These are phyloP conservation scores for Microcos paniculata DNA, from an alignment of 345 rosid genomes.

Conservation along the genomic window DNA sequence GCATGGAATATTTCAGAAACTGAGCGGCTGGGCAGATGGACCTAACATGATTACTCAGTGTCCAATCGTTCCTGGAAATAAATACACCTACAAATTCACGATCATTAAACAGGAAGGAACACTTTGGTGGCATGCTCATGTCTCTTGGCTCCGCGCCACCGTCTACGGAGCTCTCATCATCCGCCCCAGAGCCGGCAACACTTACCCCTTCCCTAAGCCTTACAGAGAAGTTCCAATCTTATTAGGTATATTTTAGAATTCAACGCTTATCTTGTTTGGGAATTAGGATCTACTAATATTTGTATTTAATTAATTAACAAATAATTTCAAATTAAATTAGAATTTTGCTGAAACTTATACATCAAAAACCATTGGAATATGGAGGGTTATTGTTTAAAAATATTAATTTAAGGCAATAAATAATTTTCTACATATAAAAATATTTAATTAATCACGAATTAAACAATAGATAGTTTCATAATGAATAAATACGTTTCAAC, in stretches of 20 bases:
- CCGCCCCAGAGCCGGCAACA: conserved; percentile 55
- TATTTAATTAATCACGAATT: too few relatives aligned
- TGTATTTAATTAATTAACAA: too few relatives aligned
- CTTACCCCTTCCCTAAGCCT: conserved; percentile 82
- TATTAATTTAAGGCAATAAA: too few relatives aligned
- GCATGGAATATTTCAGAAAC: conserved; percentile 76
- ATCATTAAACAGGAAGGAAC: conserved; percentile 78
- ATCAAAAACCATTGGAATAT: too few relatives aligned
- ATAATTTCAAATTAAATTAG: too few relatives aligned
- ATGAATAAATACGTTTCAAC: too few relatives aligned
- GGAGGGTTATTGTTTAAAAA: too few relatives aligned
- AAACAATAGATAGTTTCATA: too few relatives aligned
- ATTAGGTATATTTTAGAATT: conserved; percentile 53
- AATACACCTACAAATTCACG: conserved; percentile 62
- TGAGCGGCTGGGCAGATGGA: conserved; percentile 88
- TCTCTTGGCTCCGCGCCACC: conserved; percentile 70
- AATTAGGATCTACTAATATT: too few relatives aligned
- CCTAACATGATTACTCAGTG: conserved; percentile 78
- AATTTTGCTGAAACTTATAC: too few relatives aligned
- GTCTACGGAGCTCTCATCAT: conserved; percentile 83
- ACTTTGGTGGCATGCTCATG: conserved; percentile 95
- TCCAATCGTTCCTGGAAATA: conserved; percentile 64
- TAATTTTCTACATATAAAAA: too few relatives aligned
- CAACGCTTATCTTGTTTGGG: too few relatives aligned
- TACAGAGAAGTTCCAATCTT: conserved; percentile 69